These are phyloP conservation scores for Leishmania braziliensis DNA, from an alignment of 208 protist species.

Conservation along the genomic window DNA sequence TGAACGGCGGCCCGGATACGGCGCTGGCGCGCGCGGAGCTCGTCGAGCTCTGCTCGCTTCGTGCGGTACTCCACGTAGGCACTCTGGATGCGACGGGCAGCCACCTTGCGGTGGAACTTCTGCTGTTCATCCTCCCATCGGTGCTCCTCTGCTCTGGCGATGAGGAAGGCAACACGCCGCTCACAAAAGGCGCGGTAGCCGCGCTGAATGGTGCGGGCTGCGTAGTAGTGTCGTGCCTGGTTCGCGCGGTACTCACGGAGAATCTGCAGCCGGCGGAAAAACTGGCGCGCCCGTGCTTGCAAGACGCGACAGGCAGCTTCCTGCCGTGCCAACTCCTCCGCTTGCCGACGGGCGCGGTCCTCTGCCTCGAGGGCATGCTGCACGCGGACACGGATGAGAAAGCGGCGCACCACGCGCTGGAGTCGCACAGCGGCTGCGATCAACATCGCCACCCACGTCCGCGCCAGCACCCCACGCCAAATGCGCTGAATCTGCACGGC, in stretches of 20 bases:
- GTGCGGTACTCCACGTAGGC: slow-evolving; percentile 56
- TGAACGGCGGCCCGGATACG: slow-evolving; percentile 59
- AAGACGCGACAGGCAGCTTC: slow-evolving; percentile 55
- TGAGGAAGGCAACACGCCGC: slow-evolving; percentile 43
- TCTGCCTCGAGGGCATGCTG: slow-evolving; percentile 43
- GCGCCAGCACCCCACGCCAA: slow-evolving; percentile 78
- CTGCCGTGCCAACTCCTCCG: slow-evolving; percentile 44
- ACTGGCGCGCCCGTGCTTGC: slow-evolving; percentile 72
- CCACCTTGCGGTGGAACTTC: slow-evolving; percentile 43
- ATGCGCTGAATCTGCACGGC: slow-evolving; percentile 73
- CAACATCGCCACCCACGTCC: slow-evolving; percentile 56
- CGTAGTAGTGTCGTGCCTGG: slow-evolving; percentile 54
- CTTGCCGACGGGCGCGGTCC: slow-evolving; percentile 32
- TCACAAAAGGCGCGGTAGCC: slow-evolving; percentile 63
- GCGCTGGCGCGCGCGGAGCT: slow-evolving; percentile 36
- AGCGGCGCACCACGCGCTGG: slow-evolving; percentile 62
- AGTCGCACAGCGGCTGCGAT: slow-evolving; percentile 49
- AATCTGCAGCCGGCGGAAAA: slow-evolving; percentile 69
- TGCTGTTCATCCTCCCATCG: slow-evolving; percentile 64
- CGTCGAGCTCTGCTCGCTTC: slow-evolving; percentile 45
- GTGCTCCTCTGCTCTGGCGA: slow-evolving; percentile 61
- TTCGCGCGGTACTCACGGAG: slow-evolving; percentile 51
- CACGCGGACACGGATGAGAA: slow-evolving; percentile 49
- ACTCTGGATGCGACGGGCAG: slow-evolving; percentile 75
- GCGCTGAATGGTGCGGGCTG: slow-evolving; percentile 80